Evolutionary conservation across 1,284 basidiomycete genomes (phyloP), one percentile per base, ranked within the genome.

Genomic region (Boletellus deceptivus): DNA sequence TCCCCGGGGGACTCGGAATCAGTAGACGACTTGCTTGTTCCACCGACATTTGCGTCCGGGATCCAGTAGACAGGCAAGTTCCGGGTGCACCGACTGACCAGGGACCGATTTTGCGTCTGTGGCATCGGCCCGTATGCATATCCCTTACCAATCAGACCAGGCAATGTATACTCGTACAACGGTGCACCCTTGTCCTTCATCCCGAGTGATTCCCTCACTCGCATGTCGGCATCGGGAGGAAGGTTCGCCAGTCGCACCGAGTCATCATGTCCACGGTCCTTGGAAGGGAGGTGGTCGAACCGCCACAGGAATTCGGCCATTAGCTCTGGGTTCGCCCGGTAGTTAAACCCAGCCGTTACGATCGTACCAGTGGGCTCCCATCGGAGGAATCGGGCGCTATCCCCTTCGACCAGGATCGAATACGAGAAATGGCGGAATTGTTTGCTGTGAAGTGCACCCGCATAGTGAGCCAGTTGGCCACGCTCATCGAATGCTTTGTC

Each of bases 311-410:
- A 25, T 25, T 40, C 38, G n/a, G 24, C 39, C 39, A 41, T 41
- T 7, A 41, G 8, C 1, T n/a, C 9, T 0, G 39, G 39, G n/a
- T 17, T 16, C 24, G 16, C 6, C 16, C 39, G 8, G 13, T 40
- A 27, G 2, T 40, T 8, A 49, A 67, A 59, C 6, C 17, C 25
- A n/a, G 47, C 55, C 0, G 57, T 55, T 8, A 67, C 59, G 11
- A 57, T 17, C 0, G 55, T 54, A 1, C 55, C 61, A 13, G 57
- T 38, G 8, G 53, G 51, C 22, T 67, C 64, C 60, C 62, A 66
- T 38, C 58, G 8, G 8, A 25, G 25, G 8, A 25, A 25, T 25
- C 25, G 8, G 7, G 25, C 25, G 2, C 8, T 8, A 11, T 56
- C 27, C 2, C 36, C 48, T 20, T 43, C 34, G 3, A 63, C 39